Base-by-base conservation (phyloP, 495 filamentous ascomycete genomes). In the Penicillium lividum region DNA sequence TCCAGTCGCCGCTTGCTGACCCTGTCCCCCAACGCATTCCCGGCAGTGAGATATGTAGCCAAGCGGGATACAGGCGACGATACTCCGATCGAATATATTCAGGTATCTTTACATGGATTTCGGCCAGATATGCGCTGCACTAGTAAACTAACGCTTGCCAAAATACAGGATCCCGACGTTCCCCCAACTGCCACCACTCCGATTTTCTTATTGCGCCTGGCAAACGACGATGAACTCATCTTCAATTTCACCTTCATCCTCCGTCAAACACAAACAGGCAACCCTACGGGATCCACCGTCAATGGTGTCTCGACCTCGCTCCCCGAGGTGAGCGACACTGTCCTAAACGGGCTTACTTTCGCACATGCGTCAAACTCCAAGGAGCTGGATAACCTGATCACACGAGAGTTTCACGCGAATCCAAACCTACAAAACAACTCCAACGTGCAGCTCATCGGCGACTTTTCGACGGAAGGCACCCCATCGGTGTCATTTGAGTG, bases 401-500 rank as follows among this genome's bases (percentile, higher is more conserved):
- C 91, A 22, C 80, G 92, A 60, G 94, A 98, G 71, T 97, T 98
- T 66, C 91, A 98, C 60, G 92, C 93, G 30, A 93, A 98, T 63
- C 94, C 95, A 0, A 98, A 98, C 70, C 77, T 98, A 30, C 94
- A 98, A 77, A 97, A 96, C 68, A 97, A 98, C 63, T 84, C 92
- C 27, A 97, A 97, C 72, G 94, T 98, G 11, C 89, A 93, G 58
- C 77, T 98, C 13, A 86, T 98, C 7, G 94, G 94, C 0, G 91
- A 94, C 68, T 97, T 84, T 71, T 80, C 85, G 0, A 98, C 94
- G 1, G 86, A 82, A 9, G 91, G 92, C 16, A 89, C 80, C 58
- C 76, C 86, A 10, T 92, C 91, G 5, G 89, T 97, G 49, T 88
- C 93, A 27, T 97, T 97, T 69, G 87, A 94, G 31, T 98, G 93